Conservation (phyloP, 352 stramenopile genomes). For the Phytopythium chamaehyphon region DNA sequence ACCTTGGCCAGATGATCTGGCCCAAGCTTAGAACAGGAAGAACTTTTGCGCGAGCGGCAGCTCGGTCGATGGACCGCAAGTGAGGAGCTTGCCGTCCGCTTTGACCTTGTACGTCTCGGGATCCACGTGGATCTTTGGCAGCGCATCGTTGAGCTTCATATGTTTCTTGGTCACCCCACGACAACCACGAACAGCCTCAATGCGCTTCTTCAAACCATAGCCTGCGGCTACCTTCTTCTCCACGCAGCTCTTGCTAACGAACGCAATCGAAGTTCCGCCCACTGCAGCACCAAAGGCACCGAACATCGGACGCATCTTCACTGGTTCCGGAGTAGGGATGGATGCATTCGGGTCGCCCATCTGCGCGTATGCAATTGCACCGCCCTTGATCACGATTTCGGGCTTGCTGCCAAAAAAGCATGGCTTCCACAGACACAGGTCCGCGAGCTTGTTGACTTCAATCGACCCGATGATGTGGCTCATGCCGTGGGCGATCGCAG, state of each 20-base stretch:
- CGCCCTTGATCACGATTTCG: conserved; percentile 96
- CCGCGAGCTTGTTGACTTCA: conserved; percentile 91
- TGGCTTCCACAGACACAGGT: conserved; percentile 95
- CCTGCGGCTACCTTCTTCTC: conserved; percentile 53
- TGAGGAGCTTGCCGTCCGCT: conserved; percentile 87
- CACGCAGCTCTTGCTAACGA: conserved; percentile 87
- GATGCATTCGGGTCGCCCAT: conserved; percentile 97
- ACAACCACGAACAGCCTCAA: conserved; percentile 82
- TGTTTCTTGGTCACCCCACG: conserved; percentile 91
- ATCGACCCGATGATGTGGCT: conserved; percentile 93
- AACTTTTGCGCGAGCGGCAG: conserved; percentile 91
- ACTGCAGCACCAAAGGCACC: conserved; percentile 64
- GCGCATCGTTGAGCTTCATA: conserved; percentile 96
- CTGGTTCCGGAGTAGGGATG: conserved; percentile 95
- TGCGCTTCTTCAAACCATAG: conserved; percentile 87
- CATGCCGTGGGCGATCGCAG: conserved; percentile 96
- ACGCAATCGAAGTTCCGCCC: conserved; percentile 77
- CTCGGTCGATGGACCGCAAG: conserved; percentile 76
- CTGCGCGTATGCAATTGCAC: conserved; percentile 91
- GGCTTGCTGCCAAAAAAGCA: conserved; percentile 95
- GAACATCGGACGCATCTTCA: conserved; percentile 96
- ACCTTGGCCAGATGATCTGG: no score
- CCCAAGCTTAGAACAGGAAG: conserved; percentile 90
- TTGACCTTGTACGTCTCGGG: conserved; percentile 96
- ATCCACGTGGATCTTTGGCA: conserved; percentile 93